Base-by-base conservation (phyloP, 2,329 filamentous ascomycete genomes). In the Onygenales sp. region DNA sequence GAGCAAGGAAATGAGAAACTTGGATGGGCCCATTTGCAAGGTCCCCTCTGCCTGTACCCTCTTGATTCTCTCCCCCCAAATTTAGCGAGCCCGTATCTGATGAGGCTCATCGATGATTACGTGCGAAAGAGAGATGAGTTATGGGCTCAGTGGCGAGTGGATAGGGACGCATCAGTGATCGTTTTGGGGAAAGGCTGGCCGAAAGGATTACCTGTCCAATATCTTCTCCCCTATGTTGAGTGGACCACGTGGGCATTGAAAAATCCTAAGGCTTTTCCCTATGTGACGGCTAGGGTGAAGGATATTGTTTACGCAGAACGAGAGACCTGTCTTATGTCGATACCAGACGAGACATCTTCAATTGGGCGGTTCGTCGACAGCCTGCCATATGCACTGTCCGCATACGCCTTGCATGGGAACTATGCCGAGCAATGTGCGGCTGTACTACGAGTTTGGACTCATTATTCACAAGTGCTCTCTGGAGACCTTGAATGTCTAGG, bases 141-240 rank as follows among this genome's bases (percentile, higher is more conserved):
- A 17, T 59, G 56, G 56, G 43, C 46, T 31, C 14, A 53, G 13
- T 31, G 41, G 38, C 54, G 58, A 9, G 13, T 39, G 38, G 32
- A 51, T 33, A 42, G 42, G 17, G 48, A 55, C 9, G 54, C 58
- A n/a, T 21, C 44, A 33, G 27, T 54, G 31, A 31, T 51, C 6
- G 14, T 35, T 9, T 43, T 58, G 36, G 41, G 27, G 7, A 13
- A 17, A 4, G 54, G 54, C 2, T 58, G 52, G 45, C 58, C 58
- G 21, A 56, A 51, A 43, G 58, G 58, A 3, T 41, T 59, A 46
- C 54, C 58, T 10, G 48, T 57, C 10, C 58, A 59, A 36, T 33
- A 46, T 14, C 51, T 59, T 13, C 9, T 58, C 6, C 52, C 54
- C 3, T 47, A 33, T 21, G 27, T 44, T 11, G n/a, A 33, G 36